Evolutionary conservation across 441 rosid species (phyloP).

Genomic region (Hura crepitans): DNA sequence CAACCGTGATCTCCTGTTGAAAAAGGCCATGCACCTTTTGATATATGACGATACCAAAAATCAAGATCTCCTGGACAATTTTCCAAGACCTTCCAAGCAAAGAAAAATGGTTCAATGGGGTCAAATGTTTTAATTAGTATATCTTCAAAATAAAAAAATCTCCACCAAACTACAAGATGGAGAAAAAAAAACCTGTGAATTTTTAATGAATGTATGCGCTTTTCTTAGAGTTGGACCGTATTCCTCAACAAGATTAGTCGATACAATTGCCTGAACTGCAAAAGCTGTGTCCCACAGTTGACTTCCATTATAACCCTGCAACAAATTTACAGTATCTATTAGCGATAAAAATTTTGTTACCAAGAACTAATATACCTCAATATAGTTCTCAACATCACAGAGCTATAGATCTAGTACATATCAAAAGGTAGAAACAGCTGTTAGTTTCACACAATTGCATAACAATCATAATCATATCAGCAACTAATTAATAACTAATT

Average conservation of each 20-base stretch:
- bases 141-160: background rate
- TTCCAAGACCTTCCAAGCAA: slow-evolving; percentile 54
- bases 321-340: background rate
- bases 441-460: background rate
- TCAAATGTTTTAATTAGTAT: background rate
- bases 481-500: background rate
- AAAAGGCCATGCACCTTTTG: slow-evolving; percentile 98
- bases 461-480: background rate
- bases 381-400: background rate
- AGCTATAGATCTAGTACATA: background rate
- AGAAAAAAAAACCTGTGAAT: slow-evolving; percentile 57
- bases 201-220: slow-evolving; percentile 61
- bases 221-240: slow-evolving; percentile 56
- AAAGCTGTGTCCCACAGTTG: slow-evolving; percentile 93
- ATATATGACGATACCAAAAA: slow-evolving; percentile 87
- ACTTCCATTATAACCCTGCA: slow-evolving; percentile 96
- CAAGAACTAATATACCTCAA: background rate
- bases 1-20: slow-evolving; percentile 96
- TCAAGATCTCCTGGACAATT: slow-evolving; percentile 78
- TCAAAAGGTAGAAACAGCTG: background rate
- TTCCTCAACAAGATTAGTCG: slow-evolving; percentile 67
- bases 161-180: background rate
- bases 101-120: slow-evolving; percentile 20
- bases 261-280: slow-evolving; percentile 74
- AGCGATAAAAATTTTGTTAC: slow-evolving; percentile 5